phyloP scores from a whole-genome alignment of 768 basidiomycete species.

The Austroboletus eburneus region DNA sequence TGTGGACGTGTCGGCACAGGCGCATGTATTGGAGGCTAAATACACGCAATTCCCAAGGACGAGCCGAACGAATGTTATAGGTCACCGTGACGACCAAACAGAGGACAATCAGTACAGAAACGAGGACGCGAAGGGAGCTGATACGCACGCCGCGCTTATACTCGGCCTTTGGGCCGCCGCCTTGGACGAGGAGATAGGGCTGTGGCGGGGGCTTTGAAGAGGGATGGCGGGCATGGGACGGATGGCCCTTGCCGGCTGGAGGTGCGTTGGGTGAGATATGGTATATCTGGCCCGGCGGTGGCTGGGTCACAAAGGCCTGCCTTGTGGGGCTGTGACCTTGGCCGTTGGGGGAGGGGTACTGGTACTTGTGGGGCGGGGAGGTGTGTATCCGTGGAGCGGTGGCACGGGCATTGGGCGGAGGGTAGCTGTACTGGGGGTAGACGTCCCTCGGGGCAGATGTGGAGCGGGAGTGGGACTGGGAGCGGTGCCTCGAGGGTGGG shows the following conservation, averaged over 20 bases:
- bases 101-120: constrained; percentile 13
- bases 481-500: constrained; percentile 16
- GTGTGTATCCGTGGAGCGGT: constrained; percentile 17
- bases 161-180: constrained; percentile 29
- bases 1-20: constrained; percentile 29
- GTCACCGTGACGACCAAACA: constrained; percentile 4
- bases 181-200: constrained; percentile 23
- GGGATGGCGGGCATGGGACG: constrained; percentile 21
- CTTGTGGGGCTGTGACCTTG: constrained; percentile 14
- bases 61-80: neutral
- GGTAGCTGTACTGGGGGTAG: constrained; percentile 16
- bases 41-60: neutral
- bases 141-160: constrained; percentile 31
- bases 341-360: constrained; percentile 11
- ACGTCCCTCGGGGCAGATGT: constrained; percentile 13
- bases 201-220: constrained; percentile 22
- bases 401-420: constrained; percentile 18
- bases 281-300: constrained; percentile 29
- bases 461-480: constrained; percentile 25
- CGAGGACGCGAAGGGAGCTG: constrained; percentile 7
- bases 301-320: constrained; percentile 19
- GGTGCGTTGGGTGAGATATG: constrained; percentile 15
- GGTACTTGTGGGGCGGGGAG: constrained; percentile 15
- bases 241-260: constrained; percentile 14
- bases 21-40: constrained; percentile 26